These are phyloP conservation scores for Passalora sequoiae DNA, from an alignment of 2,329 filamentous ascomycete species.

Conservation along the genomic window DNA sequence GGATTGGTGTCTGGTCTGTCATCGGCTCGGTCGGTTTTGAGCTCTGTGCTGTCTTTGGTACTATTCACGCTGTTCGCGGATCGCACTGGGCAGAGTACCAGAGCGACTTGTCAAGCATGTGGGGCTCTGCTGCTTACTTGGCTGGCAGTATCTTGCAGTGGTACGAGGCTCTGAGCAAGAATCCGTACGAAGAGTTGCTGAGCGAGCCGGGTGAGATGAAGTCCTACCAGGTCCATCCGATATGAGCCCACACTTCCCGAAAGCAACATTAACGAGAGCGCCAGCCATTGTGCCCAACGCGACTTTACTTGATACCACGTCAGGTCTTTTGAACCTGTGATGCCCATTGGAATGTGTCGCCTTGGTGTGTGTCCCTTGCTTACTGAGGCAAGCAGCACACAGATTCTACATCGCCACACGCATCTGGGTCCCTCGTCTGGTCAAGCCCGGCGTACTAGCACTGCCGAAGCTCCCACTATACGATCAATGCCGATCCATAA, in stretches of 20 bases:
- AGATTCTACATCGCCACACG: no score
- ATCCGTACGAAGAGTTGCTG: not conserved
- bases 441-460: no score
- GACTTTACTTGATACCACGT: no score
- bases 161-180: slow-evolving; percentile 23
- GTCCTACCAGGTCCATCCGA: not conserved
- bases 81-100: slow-evolving; percentile 18
- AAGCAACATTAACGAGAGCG: no score
- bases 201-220: slow-evolving; percentile 4
- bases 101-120: slow-evolving; percentile 19
- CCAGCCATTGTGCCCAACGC: no score
- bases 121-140: slow-evolving; percentile 23
- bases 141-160: slow-evolving; percentile 24
- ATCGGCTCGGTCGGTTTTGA: slow-evolving; percentile 27
- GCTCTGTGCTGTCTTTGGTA: slow-evolving; percentile 15
- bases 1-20: slow-evolving; percentile 24
- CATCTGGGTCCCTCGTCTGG: no score
- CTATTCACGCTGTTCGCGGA: not conserved
- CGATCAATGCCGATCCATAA: no score
- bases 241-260: not conserved
- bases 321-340: no score
- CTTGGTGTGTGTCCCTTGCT: no score
- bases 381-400: no score
- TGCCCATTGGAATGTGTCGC: no score
- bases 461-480: no score